These are phyloP conservation scores for Stentor roeselii DNA, from an alignment of 73 alveolate genomes.

Conservation along the genomic window DNA sequence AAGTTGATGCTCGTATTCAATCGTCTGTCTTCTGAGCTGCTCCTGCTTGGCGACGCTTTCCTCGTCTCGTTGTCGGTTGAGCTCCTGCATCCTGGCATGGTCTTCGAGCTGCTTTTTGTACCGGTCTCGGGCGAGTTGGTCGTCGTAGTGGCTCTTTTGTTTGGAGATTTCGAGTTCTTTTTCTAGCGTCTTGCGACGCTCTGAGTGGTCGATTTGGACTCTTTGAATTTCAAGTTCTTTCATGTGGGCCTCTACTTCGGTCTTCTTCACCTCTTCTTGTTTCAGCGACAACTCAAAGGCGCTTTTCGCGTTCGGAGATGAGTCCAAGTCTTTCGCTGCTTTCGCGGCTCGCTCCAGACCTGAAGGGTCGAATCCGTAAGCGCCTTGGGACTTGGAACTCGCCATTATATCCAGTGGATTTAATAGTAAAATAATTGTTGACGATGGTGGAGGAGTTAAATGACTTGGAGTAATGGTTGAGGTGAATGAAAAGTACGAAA, in stretches of 20 bases:
- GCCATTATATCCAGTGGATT: not conserved
- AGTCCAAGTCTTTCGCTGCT: slow-evolving; percentile 73
- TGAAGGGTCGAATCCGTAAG: slow-evolving; percentile 79
- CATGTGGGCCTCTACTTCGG: slow-evolving; percentile 47
- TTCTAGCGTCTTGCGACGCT: slow-evolving; percentile 56
- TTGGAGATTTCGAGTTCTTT: slow-evolving; percentile 68
- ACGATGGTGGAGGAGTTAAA: not conserved
- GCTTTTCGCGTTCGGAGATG: slow-evolving; percentile 54
- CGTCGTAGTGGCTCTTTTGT: slow-evolving; percentile 61
- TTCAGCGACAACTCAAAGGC: slow-evolving; percentile 69
- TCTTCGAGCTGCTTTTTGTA: slow-evolving; percentile 53
- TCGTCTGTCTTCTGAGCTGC: slow-evolving; percentile 48
- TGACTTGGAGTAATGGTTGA: no score
- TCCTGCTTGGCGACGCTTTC: slow-evolving; percentile 60
- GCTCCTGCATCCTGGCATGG: slow-evolving; percentile 59
- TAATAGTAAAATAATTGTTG: not conserved
- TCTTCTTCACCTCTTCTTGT: slow-evolving; percentile 64
- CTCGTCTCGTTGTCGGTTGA: slow-evolving; percentile 58
- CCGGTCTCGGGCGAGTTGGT: slow-evolving; percentile 55
- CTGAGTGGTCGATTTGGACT: slow-evolving; percentile 50
- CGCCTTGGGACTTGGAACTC: slow-evolving; percentile 34
- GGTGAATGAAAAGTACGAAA: no score
- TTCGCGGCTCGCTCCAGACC: slow-evolving; percentile 81
- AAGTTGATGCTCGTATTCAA: slow-evolving; percentile 61
- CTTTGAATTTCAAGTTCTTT: slow-evolving; percentile 52